Percentiles rank a stretch among this genome's conserved stretches.
Evolutionary conservation across 2,329 filamentous ascomycete species (phyloP).

Genomic region (Colletotrichum sp.): DNA sequence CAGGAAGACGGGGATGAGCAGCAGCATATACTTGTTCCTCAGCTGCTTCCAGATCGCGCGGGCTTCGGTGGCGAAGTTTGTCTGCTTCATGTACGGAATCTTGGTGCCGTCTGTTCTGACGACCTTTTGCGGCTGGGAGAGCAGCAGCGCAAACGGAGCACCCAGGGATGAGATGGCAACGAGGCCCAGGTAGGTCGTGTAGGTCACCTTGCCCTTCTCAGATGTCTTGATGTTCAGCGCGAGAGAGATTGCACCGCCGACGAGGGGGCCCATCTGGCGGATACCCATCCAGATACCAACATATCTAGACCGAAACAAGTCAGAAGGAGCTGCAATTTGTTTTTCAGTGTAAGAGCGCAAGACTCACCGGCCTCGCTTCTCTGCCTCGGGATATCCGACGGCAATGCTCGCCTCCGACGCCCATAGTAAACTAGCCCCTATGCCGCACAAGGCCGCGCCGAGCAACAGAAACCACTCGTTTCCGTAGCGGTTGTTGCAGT

Average conservation of each 20-base stretch:
- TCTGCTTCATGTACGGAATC: slow-evolving; percentile 27
- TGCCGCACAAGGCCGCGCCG: slow-evolving; percentile 43
- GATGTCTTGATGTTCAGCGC: slow-evolving; percentile 46
- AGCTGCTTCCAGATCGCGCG: slow-evolving; percentile 14
- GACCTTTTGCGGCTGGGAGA: slow-evolving; percentile 50
- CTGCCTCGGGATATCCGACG: slow-evolving; percentile 69
- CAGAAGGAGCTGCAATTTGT: background rate
- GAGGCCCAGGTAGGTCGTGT: slow-evolving; percentile 49
- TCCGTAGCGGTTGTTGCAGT: slow-evolving; percentile 47
- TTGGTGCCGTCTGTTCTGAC: slow-evolving; percentile 45
- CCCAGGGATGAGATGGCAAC: slow-evolving; percentile 53
- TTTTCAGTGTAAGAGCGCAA: background rate
- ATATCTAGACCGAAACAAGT: background rate
- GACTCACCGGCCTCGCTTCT: slow-evolving; percentile 53
- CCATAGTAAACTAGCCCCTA: slow-evolving; percentile 41
- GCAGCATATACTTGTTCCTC: slow-evolving; percentile 13
- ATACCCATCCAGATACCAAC: slow-evolving; percentile 17
- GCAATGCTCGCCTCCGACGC: slow-evolving; percentile 40
- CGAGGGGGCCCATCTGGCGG: slow-evolving; percentile 28
- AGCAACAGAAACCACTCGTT: slow-evolving; percentile 47
- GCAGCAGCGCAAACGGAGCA: slow-evolving; percentile 42
- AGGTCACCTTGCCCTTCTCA: slow-evolving; percentile 39
- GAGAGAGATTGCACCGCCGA: slow-evolving; percentile 56
- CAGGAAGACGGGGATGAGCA: slow-evolving; percentile 9
- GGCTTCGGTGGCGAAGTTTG: background rate